Evolutionary conservation across 441 rosid genomes (phyloP).

Genomic region (Euphorbia celastroides): DNA sequence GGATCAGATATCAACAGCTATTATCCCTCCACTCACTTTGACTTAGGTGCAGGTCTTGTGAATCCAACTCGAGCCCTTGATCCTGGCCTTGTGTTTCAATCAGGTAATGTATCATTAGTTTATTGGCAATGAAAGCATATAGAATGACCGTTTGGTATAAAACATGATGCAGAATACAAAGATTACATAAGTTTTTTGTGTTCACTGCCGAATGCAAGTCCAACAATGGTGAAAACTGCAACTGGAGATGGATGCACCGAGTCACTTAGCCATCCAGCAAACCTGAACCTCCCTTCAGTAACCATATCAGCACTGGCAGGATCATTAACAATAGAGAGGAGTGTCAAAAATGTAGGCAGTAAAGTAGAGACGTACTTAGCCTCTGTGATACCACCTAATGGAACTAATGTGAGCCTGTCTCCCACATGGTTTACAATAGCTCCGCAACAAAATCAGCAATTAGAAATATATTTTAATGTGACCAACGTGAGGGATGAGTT

Average conservation of each 20-base stretch:
- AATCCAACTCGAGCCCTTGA: conserved; percentile 60
- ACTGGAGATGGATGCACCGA: conserved; percentile 50
- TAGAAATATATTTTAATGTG: conserved; percentile 48
- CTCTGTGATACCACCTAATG: conserved; percentile 57
- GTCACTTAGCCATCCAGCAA: conserved; percentile 45
- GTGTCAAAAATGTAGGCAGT: conserved; percentile 50
- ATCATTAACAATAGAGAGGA: conserved; percentile 38
- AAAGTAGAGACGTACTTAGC: conserved; percentile 49
- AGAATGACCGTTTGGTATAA: neutral
- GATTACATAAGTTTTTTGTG: conserved; percentile 71
- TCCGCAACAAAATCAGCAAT: conserved; percentile 41
- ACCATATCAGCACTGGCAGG: conserved; percentile 50
- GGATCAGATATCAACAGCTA: conserved; percentile 33
- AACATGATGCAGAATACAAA: conserved; percentile 35
- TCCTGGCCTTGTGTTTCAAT: conserved; percentile 70
- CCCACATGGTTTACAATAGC: conserved; percentile 64
- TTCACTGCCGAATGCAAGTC: conserved; percentile 50
- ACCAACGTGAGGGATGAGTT: conserved; percentile 34
- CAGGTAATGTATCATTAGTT: conserved; percentile 34
- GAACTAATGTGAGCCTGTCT: conserved; percentile 42
- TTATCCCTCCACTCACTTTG: conserved; percentile 54
- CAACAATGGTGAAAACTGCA: conserved; percentile 23
- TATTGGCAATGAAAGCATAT: neutral
- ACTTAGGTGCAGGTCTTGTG: conserved; percentile 70
- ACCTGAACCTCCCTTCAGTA: conserved; percentile 76